phyloP scores from a whole-genome alignment of 768 basidiomycete genomes.

The Amanita exitialis region DNA sequence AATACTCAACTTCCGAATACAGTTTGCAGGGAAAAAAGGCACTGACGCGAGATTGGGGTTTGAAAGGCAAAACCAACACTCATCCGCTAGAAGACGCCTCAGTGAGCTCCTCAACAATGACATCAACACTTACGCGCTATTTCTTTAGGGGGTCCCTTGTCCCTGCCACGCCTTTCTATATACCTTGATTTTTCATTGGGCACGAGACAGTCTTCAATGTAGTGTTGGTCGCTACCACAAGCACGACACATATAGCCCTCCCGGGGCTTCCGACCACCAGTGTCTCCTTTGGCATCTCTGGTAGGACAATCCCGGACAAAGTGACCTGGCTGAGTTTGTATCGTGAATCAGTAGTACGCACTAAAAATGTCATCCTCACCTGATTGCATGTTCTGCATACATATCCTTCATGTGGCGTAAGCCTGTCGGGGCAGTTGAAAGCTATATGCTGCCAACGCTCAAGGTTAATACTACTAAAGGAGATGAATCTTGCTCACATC shows the following conservation, averaged over 20 bases:
- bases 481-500: constrained; percentile 36
- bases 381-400: constrained; percentile 78
- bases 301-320: constrained; percentile 86
- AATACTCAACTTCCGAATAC: constrained; percentile 5
- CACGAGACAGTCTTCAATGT: constrained; percentile 77
- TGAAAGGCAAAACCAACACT: constrained; percentile 98
- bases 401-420: constrained; percentile 75
- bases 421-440: constrained; percentile 63
- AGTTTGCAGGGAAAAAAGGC: neutral
- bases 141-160: constrained; percentile 58
- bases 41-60: constrained; percentile 84
- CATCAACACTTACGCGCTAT: constrained; percentile 56
- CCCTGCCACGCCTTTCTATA: constrained; percentile 30
- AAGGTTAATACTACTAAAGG: constrained; percentile 3
- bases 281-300: constrained; percentile 67
- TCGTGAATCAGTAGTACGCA: neutral
- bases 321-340: constrained; percentile 53
- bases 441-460: constrained; percentile 53
- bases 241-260: constrained; percentile 87
- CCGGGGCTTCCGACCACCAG: constrained; percentile 73
- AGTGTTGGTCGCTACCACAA: constrained; percentile 82
- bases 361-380: constrained; percentile 25
- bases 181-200: constrained; percentile 40
- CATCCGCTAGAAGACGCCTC: constrained; percentile 47
- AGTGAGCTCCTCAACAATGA: constrained; percentile 3